Base-by-base conservation (phyloP, 2,329 filamentous ascomycete species). In the Endothia cerciana region DNA sequence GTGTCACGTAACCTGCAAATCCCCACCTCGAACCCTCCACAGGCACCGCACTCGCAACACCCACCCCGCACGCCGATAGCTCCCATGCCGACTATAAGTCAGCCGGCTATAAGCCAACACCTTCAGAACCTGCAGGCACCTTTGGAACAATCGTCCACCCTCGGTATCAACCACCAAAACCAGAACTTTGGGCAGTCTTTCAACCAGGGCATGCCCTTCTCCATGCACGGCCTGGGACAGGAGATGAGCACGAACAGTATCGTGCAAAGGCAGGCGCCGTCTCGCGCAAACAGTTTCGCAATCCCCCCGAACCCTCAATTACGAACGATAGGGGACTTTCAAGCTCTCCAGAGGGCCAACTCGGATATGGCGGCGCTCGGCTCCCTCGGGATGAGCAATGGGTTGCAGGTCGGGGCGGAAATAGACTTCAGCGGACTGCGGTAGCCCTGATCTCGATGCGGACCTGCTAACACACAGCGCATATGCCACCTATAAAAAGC, bases 241-340 rank as follows among this genome's bases (percentile, higher is more conserved):
- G 64, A 62, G 40, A 51, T 71, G 36, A 64, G 36, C 28, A 40
- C 65, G 2, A 64, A 59, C 17, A 71, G 70, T 51, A 70, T 80
- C 63, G 70, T 79, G 62, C 70, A 74, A 36, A 74, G 78, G 7
- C 76, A 76, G 36, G 73, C 75, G 22, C 72, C 76, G 2, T 78
- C 80, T 53, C 74, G 80, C 28, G 65, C 77, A 1, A 78, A 76
- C 43, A 81, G 78, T 60, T 82, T 79, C 51, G 75, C 77, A 43
- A 74, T 81, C 60, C 70, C 75, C 22, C 64, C 60, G 19, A 72
- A 74, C 4, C 77, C 77, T 30, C 77, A 78, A 22, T 74, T 82
- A 65, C 77, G 79, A 57, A 81, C 81, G 1, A 78, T 83, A 0
- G 80, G 78, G 3, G 82, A 84, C 60, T 86, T 84, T 60, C 83